Evolutionary conservation across 352 stramenopile genomes (phyloP), one percentile per base, ranked within the genome.

Genomic region (Phytophthora cryptogea): DNA sequence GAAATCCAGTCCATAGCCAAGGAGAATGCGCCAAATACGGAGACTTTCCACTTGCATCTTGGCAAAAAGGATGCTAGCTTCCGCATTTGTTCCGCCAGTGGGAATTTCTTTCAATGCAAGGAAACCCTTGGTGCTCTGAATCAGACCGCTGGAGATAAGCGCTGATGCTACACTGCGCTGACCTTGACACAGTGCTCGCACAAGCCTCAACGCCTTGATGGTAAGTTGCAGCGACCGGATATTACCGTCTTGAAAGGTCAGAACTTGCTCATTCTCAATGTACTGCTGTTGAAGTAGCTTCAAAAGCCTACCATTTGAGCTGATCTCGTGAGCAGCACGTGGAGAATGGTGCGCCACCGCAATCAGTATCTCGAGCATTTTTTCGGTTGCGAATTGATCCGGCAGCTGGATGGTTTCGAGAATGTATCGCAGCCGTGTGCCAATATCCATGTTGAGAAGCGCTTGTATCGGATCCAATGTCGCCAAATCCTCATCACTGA

Each of bases 1-100:
- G 30, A 87, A 84, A 42, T 91, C 81, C 8, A 91, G 59, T 7
- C 71, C 71, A 54, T 89, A 91, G n/a, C 66, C 60, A 0, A 91
- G 67, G 0, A 87, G 74, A 47, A 87, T 63, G 16, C 79, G 75
- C 81, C 81, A 91, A 23, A 89, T 72, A 0, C 78, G 76, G 13
- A 89, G 56, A 17, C 75, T 85, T 48, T 88, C 77, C 10, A 78
- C 41, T 64, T 88, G 79, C 27, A 88, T 62, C 42, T 58, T 47
- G 20, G 28, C 41, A 56, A 80, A 71, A 27, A 82, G 16, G 7
- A 31, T 7, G 9, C 43, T 31, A 54, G 56, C 50, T 66, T 53
- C 47, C 37, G 65, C 36, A 33, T 66, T 33, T 10, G 57, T 44
- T 44, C 51, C 59, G n/a, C 48, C 42, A 14, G 45, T 63, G 16